Percentiles rank a stretch among this genome's conserved stretches.
phyloP scores from a whole-genome alignment of 805 yeast species.

The Saccharomycopsis fibuligera region DNA sequence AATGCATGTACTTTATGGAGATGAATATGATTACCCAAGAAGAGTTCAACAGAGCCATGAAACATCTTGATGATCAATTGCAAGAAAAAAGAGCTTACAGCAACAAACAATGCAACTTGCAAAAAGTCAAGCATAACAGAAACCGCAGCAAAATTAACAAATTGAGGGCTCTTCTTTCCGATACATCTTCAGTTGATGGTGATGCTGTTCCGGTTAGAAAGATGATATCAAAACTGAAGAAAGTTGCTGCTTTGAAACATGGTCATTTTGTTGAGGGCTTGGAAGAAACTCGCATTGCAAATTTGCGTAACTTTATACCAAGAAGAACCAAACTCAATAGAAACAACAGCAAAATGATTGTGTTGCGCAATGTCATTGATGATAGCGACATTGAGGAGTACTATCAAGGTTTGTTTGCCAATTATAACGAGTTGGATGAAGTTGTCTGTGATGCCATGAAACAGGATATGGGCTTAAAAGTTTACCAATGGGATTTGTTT shows the following conservation, averaged over 20 bases:
- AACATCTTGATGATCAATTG: neutral
- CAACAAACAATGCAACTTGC: constrained; percentile 1
- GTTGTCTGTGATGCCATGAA: too few species aligned
- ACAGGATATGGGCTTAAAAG: too few species aligned
- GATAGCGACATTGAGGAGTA: constrained; percentile 10
- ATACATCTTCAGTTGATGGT: neutral
- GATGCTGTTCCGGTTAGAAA: neutral
- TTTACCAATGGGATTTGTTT: too few species aligned
- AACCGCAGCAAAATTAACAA: neutral
- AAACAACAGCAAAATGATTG: neutral
- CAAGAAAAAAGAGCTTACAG: neutral
- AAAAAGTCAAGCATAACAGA: neutral
- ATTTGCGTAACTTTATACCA: neutral
- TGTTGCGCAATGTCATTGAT: constrained; percentile 5
- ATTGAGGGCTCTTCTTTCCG: neutral
- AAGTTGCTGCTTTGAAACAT: constrained; percentile 4
- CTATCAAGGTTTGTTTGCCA: neutral
- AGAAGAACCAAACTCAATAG: neutral
- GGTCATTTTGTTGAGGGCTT: constrained; percentile 17
- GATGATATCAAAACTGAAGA: neutral
- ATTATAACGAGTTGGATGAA: neutral
- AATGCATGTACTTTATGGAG: neutral
- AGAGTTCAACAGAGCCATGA: neutral
- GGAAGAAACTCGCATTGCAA: constrained; percentile 3
- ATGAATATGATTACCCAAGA: constrained; percentile 2